These are phyloP conservation scores for Hygrocybe punicea DNA, from an alignment of 768 basidiomycete species.

Conservation along the genomic window DNA sequence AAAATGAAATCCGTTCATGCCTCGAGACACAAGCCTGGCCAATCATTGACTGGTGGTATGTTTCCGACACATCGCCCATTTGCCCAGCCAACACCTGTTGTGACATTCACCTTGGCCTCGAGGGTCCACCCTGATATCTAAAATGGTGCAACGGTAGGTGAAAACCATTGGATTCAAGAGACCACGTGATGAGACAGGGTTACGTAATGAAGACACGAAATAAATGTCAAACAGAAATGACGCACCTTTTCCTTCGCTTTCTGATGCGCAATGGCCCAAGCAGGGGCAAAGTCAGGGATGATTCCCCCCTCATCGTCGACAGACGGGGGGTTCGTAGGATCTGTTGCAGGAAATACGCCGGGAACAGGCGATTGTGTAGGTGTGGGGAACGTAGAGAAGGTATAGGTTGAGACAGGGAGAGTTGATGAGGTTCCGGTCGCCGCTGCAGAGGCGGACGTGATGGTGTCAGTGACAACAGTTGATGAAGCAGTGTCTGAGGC, in stretches of 20 bases:
- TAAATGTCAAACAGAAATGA: background rate
- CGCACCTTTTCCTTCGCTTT: constrained; percentile 56
- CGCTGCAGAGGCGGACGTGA: background rate
- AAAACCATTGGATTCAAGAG: background rate
- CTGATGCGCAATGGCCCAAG: constrained; percentile 58
- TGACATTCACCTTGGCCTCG: constrained; percentile 61
- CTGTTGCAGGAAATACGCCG: constrained; percentile 50
- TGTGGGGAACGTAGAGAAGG: constrained; percentile 60
- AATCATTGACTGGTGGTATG: constrained; percentile 30
- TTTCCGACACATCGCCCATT: constrained; percentile 65
- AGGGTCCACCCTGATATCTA: constrained; percentile 51
- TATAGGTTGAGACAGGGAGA: constrained; percentile 36
- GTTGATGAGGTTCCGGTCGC: background rate
- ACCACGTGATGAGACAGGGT: background rate
- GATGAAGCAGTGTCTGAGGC: background rate
- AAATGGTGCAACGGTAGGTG: constrained; percentile 10
- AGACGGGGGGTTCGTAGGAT: constrained; percentile 56
- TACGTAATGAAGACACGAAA: background rate
- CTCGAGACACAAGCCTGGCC: constrained; percentile 72
- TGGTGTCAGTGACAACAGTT: background rate
- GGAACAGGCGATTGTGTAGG: constrained; percentile 54
- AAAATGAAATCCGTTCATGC: constrained; percentile 37
- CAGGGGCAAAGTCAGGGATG: constrained; percentile 47
- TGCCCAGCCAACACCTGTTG: constrained; percentile 67
- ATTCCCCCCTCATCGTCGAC: constrained; percentile 39